Evolutionary conservation across 352 stramenopile genomes (phyloP).

Genomic region (Phytophthora rubi): DNA sequence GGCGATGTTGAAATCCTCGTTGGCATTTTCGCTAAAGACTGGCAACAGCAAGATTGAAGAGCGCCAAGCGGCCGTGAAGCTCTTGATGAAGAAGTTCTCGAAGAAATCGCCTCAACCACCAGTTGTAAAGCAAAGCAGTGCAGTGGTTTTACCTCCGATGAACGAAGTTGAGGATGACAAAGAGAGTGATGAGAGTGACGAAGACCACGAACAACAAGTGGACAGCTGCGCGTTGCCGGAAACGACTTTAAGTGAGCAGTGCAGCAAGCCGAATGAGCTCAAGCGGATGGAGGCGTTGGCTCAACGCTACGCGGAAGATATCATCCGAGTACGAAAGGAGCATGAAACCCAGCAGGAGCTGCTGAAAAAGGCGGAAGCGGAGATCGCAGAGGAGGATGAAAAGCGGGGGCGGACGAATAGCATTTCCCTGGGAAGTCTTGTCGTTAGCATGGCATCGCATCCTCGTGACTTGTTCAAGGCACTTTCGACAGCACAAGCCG

Average conservation of each 20-base stretch:
- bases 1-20: constrained; percentile 46
- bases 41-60: constrained; percentile 65
- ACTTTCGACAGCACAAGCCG: constrained; percentile 49
- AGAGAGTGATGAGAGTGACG: constrained; percentile 8
- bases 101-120: constrained; percentile 15
- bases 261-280: constrained; percentile 36
- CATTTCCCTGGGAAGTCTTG: constrained; percentile 56
- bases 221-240: background rate
- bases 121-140: constrained; percentile 2
- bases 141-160: constrained; percentile 3
- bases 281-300: constrained; percentile 54
- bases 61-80: constrained; percentile 55
- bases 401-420: constrained; percentile 65
- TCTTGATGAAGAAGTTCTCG: constrained; percentile 49
- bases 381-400: constrained; percentile 45
- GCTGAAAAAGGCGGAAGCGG: constrained; percentile 48
- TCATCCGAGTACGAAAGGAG: constrained; percentile 58
- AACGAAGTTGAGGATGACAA: constrained; percentile 7
- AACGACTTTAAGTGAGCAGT: background rate
- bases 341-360: constrained; percentile 56
- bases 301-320: constrained; percentile 59
- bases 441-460: constrained; percentile 63
- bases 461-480: constrained; percentile 73
- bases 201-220: constrained; percentile 2
- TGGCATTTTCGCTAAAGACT: constrained; percentile 49